Evolutionary conservation across 148 eudicot species (phyloP).

Genomic region (Vaccinium myrtillus): DNA sequence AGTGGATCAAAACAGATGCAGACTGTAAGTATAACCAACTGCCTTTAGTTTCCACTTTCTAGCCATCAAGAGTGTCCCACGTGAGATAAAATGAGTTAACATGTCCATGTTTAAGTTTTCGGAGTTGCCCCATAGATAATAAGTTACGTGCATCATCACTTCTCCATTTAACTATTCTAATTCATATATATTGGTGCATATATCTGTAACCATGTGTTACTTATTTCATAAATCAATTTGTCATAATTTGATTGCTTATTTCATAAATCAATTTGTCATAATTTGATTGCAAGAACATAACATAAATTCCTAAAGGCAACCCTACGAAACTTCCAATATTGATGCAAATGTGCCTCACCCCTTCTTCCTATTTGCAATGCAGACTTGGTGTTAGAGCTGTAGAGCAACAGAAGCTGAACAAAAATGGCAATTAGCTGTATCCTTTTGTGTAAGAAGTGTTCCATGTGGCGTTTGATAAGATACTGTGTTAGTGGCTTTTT

Average conservation of each 20-base stretch:
- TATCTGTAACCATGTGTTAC: background rate
- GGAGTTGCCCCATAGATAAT: background rate
- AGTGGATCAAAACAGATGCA: slow-evolving; percentile 75
- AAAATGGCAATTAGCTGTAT: slow-evolving; percentile 13
- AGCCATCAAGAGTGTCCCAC: background rate
- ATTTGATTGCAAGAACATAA: background rate
- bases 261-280: background rate
- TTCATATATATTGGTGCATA: background rate
- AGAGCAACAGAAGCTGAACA: slow-evolving; percentile 23
- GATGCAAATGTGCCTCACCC: slow-evolving; percentile 5
- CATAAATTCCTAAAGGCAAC: background rate
- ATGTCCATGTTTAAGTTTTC: background rate
- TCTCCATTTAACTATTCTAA: background rate
- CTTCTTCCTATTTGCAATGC: slow-evolving; percentile 22
- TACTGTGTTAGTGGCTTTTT: background rate
- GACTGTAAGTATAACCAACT: slow-evolving; percentile 57
- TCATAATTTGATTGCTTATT: background rate
- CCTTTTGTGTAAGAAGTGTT: slow-evolving; percentile 12
- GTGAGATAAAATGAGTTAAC: background rate
- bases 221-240: background rate
- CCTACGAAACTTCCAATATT: background rate
- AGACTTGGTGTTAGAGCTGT: slow-evolving; percentile 56
- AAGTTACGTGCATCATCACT: background rate
- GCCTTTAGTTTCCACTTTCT: background rate
- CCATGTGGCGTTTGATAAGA: slow-evolving; percentile 3